Evolutionary conservation across 352 stramenopile species (phyloP).

Genomic region (Thalassiosira livingstoniorum): DNA sequence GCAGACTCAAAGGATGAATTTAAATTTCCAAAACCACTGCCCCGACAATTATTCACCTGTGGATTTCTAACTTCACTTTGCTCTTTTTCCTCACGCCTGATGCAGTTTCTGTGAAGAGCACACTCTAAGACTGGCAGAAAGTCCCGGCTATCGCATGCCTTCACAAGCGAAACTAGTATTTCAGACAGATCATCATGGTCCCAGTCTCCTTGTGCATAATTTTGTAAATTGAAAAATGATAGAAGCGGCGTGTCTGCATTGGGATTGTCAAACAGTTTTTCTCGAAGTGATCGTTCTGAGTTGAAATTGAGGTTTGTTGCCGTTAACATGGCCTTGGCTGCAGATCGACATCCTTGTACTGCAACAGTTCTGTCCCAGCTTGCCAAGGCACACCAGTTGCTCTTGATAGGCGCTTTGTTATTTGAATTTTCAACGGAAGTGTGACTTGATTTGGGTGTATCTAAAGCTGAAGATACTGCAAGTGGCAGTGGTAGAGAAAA

Average conservation of each 20-base stretch:
- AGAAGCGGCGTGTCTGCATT: slow-evolving; percentile 72
- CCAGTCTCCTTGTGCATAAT: slow-evolving; percentile 80
- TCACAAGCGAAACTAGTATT: slow-evolving; percentile 82
- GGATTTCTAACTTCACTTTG: neutral
- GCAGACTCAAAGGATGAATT: slow-evolving; percentile 63
- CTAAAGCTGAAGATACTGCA: slow-evolving; percentile 38
- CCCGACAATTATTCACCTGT: neutral
- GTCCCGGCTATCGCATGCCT: slow-evolving; percentile 83
- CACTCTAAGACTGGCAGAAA: slow-evolving; percentile 78
- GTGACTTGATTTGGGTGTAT: neutral
- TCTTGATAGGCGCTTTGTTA: slow-evolving; percentile 2
- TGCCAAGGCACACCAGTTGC: slow-evolving; percentile 74
- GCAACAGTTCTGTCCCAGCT: slow-evolving; percentile 80
- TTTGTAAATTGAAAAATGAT: slow-evolving; percentile 80
- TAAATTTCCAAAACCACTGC: slow-evolving; percentile 24
- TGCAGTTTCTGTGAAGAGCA: slow-evolving; percentile 71
- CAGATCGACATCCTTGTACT: slow-evolving; percentile 71
- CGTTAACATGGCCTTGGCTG: slow-evolving; percentile 64
- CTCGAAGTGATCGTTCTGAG: slow-evolving; percentile 40
- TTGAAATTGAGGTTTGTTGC: slow-evolving; percentile 35
- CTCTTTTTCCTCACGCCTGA: slow-evolving; percentile 24
- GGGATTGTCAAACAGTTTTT: slow-evolving; percentile 68
- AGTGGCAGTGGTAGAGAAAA: slow-evolving; percentile 84
- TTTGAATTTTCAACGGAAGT: slow-evolving; percentile 1
- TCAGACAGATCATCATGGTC: slow-evolving; percentile 81